Evolutionary conservation across 768 basidiomycete species (phyloP), one percentile per base, ranked within the genome.

Genomic region (Mycena amicta): DNA sequence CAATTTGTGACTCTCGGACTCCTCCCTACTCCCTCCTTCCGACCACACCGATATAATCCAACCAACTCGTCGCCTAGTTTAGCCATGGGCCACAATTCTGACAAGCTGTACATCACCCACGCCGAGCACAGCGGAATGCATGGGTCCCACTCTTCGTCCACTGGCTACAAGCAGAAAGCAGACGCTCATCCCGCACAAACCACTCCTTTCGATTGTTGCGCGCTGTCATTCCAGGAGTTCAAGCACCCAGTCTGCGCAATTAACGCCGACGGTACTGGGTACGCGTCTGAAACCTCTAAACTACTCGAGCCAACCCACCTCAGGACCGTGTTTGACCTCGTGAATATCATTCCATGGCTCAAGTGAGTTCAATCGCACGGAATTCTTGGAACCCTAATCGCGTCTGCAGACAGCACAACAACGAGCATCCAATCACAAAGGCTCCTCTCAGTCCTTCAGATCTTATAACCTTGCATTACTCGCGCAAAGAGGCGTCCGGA

Each of bases 291-390:
- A n/a, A n/a, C 8, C 13, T 25, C 18, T 26, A 26, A 22, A 20
- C 3, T n/a, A 4, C n/a, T 16, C 5, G 18, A 18, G 3, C 23
- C 22, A 26, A n/a, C 45, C 23, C 22, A 18, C 37, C 28, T 28
- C 57, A 59, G 58, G n/a, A 31, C 45, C 57, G 94, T 96, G 6
- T 96, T 93, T 69, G 95, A 96, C 64, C 76, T 97, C 40, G 82
- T 94, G 52, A 95, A 93, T 71, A 95, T 96, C 66, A 89, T 97
- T 47, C 93, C 94, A 28, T 97, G 94, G 89, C 81, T 98, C 46
- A 93, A 96, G 95, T 88, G 68, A 64, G 86, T 78, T 12, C 12
- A 20, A 29, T 30, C 13, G 28, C 25, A 46, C 54, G 55, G 16
- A 40, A 27, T 33, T 47, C 22, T 51, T 28, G 40, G 56, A 49